Conservation (phyloP, 2,329 filamentous ascomycete species). For the Tolypocladium paradoxum region DNA sequence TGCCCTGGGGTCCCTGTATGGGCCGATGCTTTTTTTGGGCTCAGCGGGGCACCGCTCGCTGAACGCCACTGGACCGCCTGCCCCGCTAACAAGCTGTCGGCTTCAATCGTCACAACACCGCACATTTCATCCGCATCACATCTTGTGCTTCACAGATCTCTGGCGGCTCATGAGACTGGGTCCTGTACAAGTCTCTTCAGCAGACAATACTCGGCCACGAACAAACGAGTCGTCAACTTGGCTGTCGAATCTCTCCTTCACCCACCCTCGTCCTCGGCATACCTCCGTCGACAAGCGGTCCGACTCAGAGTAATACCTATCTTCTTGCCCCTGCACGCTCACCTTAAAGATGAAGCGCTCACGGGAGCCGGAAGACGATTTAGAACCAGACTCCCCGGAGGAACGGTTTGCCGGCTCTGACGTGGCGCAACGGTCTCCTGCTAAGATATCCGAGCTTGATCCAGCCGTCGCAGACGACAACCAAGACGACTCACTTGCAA, state of each 20-base stretch:
- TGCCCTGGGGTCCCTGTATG: neutral
- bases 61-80: too few species aligned
- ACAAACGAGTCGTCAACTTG: neutral
- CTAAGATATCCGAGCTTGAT: constrained; percentile 54
- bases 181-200: neutral
- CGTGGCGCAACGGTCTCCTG: constrained; percentile 14
- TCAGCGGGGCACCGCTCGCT: neutral
- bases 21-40: neutral
- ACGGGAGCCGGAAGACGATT: constrained; percentile 44
- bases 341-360: constrained; percentile 46
- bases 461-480: constrained; percentile 21
- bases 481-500: constrained; percentile 33
- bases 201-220: neutral
- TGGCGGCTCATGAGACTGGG: neutral
- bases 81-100: neutral
- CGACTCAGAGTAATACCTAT: constrained; percentile 5
- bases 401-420: neutral
- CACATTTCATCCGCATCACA: too few species aligned
- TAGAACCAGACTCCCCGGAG: constrained; percentile 18
- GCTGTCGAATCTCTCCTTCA: neutral
- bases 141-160: neutral
- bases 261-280: neutral
- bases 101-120: neutral
- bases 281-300: neutral
- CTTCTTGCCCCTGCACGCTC: constrained; percentile 1